These are phyloP conservation scores for Metschnikowia proteae DNA, from an alignment of 805 yeast genomes.

Conservation along the genomic window DNA sequence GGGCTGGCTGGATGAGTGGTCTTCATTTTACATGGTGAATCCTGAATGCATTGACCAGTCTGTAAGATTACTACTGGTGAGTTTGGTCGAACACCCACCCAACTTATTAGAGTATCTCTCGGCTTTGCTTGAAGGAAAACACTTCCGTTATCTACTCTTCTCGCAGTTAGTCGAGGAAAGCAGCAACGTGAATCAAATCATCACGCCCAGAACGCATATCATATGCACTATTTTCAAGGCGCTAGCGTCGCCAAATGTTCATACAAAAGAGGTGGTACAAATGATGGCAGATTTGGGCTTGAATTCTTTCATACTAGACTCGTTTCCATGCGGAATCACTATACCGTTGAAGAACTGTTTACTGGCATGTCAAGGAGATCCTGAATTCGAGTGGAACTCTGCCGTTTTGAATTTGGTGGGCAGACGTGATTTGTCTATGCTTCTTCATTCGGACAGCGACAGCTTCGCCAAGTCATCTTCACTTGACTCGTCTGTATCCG, in stretches of 20 bases:
- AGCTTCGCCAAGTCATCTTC: not conserved
- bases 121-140: constrained; percentile 42
- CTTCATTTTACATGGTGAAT: constrained; percentile 47
- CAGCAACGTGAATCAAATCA: constrained; percentile 51
- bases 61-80: constrained; percentile 40
- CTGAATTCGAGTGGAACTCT: constrained; percentile 46
- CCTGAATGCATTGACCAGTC: constrained; percentile 31
- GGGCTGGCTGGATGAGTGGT: constrained; percentile 74
- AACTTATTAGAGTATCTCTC: constrained; percentile 53
- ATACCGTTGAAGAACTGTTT: constrained; percentile 65
- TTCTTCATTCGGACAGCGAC: constrained; percentile 11
- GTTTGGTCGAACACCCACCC: constrained; percentile 56
- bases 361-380: constrained; percentile 48
- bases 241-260: constrained; percentile 50
- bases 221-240: constrained; percentile 60
- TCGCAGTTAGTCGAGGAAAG: constrained; percentile 64
- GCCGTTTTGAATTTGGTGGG: constrained; percentile 57
- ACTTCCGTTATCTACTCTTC: constrained; percentile 57
- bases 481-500: not conserved
- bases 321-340: constrained; percentile 69
- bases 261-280: constrained; percentile 53
- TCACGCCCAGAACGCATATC: constrained; percentile 65
- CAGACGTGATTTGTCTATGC: constrained; percentile 56
- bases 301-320: constrained; percentile 49
- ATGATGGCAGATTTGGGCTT: constrained; percentile 59